Evolutionary conservation across 2,329 filamentous ascomycete genomes (phyloP).

Genomic region (Acrocalymma vagum): DNA sequence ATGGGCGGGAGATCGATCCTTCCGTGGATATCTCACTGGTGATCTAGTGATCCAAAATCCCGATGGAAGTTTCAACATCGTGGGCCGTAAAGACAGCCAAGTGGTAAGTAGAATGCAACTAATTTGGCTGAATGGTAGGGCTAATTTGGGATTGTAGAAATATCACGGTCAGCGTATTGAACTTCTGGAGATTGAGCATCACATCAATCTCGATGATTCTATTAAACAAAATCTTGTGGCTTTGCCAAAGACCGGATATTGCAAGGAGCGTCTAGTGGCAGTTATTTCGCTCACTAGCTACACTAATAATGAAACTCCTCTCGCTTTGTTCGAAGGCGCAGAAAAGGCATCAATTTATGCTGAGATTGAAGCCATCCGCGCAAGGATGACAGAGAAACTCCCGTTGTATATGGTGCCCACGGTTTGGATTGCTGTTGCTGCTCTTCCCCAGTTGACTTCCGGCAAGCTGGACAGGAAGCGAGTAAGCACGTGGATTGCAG

Average conservation of each 20-base stretch:
- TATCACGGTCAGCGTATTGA: conserved; percentile 44
- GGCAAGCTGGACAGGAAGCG: conserved; percentile 25
- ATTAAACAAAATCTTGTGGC: conserved; percentile 42
- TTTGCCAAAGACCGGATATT: conserved; percentile 48
- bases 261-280: conserved; percentile 50
- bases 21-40: conserved; percentile 30
- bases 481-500: conserved; percentile 14
- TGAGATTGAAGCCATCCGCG: conserved; percentile 40
- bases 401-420: conserved; percentile 14
- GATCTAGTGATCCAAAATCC: conserved; percentile 31
- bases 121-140: neutral
- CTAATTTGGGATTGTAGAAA: conserved; percentile 19
- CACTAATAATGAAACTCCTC: conserved; percentile 26
- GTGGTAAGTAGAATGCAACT: conserved; percentile 21
- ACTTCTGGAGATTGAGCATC: conserved; percentile 34
- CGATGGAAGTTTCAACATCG: conserved; percentile 29
- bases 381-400: conserved; percentile 5
- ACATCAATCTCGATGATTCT: conserved; percentile 23
- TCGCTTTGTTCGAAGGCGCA: conserved; percentile 14
- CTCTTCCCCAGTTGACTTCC: conserved; percentile 21
- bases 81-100: conserved; percentile 35
- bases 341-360: conserved; percentile 6
- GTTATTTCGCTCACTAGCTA: conserved; percentile 49
- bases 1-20: conserved; percentile 20
- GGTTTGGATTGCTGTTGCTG: conserved; percentile 22